Evolutionary conservation across 768 basidiomycete genomes (phyloP), one percentile per base, ranked within the genome.

Genomic region (Lactifluus pinguis): DNA sequence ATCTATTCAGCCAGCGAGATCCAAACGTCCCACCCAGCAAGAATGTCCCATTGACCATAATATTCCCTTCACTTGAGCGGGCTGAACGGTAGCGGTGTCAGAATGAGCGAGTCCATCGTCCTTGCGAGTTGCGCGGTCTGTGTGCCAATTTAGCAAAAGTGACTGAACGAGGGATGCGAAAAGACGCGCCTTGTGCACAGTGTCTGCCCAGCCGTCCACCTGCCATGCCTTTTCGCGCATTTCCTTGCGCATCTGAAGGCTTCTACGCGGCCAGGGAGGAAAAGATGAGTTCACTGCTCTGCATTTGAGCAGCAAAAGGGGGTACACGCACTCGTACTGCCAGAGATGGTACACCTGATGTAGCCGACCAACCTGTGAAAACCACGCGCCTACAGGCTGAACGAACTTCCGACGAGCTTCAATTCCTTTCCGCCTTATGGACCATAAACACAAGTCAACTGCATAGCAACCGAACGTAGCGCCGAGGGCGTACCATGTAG

Each of bases 301-400:
- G 29, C 17, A 41, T 34, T 11, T 29, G 10, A 38, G 9, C 6
- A 38, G 32, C 49, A 38, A 30, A 25, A 41, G 11, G 38, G 21
- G 19, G 15, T n/a, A 61, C n/a, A n/a, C 70, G 70, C 68, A 92
- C 91, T 86, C 85, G 71, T 95, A 95, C 74, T 98, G 95, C 95
- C 95, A 98, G 75, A 98, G 82, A 74, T 98, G 95, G 71, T 98
- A 90, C 8, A 97, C 95, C 66, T 91, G 82, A 69, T 92, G 87
- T 56, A 92, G 76, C 51, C 87, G 80, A 54, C 91, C 91, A 50
- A 91, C 78, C 72, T 92, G 91, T 58, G 89, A 88, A 74, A 91
- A 95, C 90, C 91, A 93, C n/a, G 89, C 89, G 32, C 90, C 92
- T 13, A 91, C 82, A 48, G 90, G 95, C 59, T 83, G 82, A 57